A percentile compares a stretch with the other conserved stretches of the same genome.
phyloP scores from a whole-genome alignment of 2,329 filamentous ascomycete species.

The Didymellaceae sp. region DNA sequence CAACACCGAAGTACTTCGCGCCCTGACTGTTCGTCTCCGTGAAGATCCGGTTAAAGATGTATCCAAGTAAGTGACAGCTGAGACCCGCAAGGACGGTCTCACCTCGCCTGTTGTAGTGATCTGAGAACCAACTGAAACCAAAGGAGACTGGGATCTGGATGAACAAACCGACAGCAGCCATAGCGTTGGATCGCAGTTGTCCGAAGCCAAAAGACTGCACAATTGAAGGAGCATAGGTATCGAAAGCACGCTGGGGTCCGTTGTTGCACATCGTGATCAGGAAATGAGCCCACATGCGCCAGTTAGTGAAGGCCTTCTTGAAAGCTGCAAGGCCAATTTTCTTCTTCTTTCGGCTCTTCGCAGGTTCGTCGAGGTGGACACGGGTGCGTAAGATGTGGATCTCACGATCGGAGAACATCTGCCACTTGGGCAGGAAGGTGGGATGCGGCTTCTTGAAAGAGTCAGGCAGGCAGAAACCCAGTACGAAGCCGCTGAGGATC shows the following conservation, averaged over 20 bases:
- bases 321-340: slow-evolving; percentile 55
- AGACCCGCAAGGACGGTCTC: slow-evolving; percentile 61
- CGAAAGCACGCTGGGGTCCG: slow-evolving; percentile 56
- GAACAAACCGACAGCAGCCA: slow-evolving; percentile 62
- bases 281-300: slow-evolving; percentile 61
- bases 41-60: slow-evolving; percentile 62
- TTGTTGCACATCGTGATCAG: slow-evolving; percentile 60
- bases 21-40: slow-evolving; percentile 48
- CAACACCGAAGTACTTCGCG: slow-evolving; percentile 61
- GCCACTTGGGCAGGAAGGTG: slow-evolving; percentile 20
- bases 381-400: slow-evolving; percentile 25
- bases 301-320: slow-evolving; percentile 57
- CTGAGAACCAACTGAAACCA: slow-evolving; percentile 60
- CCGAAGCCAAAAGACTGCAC: slow-evolving; percentile 61
- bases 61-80: slow-evolving; percentile 56
- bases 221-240: slow-evolving; percentile 63
- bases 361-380: slow-evolving; percentile 27
- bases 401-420: slow-evolving; percentile 27
- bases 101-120: slow-evolving; percentile 59
- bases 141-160: slow-evolving; percentile 61
- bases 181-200: slow-evolving; percentile 58
- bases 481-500: slow-evolving; percentile 30
- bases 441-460: slow-evolving; percentile 19
- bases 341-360: slow-evolving; percentile 55
- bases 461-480: slow-evolving; percentile 20